These are phyloP conservation scores for Cladophialophora exuberans DNA, from an alignment of 2,329 filamentous ascomycete species.

Conservation along the genomic window DNA sequence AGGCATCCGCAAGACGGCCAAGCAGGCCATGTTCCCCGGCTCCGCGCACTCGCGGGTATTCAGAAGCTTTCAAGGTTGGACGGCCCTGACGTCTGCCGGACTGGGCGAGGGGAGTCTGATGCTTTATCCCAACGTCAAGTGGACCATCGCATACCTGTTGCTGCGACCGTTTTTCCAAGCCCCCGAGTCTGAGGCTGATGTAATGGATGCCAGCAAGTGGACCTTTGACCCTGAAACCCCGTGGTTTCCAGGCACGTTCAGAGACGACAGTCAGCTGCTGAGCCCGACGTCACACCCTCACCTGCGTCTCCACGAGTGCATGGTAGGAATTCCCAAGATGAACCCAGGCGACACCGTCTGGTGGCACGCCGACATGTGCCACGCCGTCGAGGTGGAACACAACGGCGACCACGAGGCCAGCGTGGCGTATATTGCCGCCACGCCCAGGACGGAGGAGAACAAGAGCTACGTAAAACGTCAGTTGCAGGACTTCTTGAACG, in stretches of 20 bases:
- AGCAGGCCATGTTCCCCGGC: slow-evolving; percentile 40
- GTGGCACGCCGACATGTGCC: slow-evolving; percentile 47
- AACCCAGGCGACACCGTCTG: slow-evolving; percentile 47
- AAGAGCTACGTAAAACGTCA: slow-evolving; percentile 48
- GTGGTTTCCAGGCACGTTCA: slow-evolving; percentile 46
- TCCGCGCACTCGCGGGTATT: slow-evolving; percentile 44
- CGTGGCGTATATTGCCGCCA: slow-evolving; percentile 44
- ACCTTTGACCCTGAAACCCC: slow-evolving; percentile 37
- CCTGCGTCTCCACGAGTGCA: slow-evolving; percentile 42
- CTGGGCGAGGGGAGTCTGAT: slow-evolving; percentile 44
- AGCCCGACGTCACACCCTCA: slow-evolving; percentile 50
- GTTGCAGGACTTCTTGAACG: slow-evolving; percentile 55
- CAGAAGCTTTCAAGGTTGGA: slow-evolving; percentile 49
- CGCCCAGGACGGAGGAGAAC: slow-evolving; percentile 40
- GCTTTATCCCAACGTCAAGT: slow-evolving; percentile 45
- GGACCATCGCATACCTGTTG: slow-evolving; percentile 45
- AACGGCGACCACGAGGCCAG: slow-evolving; percentile 39
- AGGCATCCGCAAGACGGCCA: slow-evolving; percentile 36
- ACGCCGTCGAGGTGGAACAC: slow-evolving; percentile 47
- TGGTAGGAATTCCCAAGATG: slow-evolving; percentile 45
- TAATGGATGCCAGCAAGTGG: slow-evolving; percentile 45
- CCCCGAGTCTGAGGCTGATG: slow-evolving; percentile 36
- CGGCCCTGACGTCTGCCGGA: slow-evolving; percentile 43
- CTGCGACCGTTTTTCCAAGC: slow-evolving; percentile 49
- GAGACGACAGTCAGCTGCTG: slow-evolving; percentile 41